Evolutionary conservation across 768 basidiomycete species (phyloP).

Genomic region (Mycena rebaudengoi): DNA sequence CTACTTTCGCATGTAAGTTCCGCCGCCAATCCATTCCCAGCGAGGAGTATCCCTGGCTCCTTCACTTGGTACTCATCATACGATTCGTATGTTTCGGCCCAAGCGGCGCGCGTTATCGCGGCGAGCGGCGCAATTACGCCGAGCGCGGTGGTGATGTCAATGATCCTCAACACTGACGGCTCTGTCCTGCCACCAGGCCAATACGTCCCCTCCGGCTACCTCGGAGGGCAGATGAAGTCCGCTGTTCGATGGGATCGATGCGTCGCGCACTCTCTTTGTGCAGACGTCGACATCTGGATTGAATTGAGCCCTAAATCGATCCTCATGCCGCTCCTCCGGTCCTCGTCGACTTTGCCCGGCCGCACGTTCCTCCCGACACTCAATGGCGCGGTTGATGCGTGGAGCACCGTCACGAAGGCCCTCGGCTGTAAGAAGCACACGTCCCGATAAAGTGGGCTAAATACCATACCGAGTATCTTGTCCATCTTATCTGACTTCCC

Average conservation of each 20-base stretch:
- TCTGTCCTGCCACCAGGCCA: not conserved
- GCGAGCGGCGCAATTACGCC: not conserved
- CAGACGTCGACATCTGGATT: conserved; percentile 11
- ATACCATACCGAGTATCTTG: conserved; percentile 1
- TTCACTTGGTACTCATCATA: conserved; percentile 5
- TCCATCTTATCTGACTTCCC: conserved; percentile 2
- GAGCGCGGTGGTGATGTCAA: not conserved
- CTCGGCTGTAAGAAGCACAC: conserved; percentile 10
- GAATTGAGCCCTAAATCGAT: conserved; percentile 8
- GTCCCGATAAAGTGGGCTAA: conserved; percentile 11
- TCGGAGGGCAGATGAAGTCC: not conserved
- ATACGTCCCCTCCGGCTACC: not conserved
- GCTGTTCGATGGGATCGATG: conserved; percentile 4
- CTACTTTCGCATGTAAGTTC: not conserved
- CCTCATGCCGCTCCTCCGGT: conserved; percentile 3
- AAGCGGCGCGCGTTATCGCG: not conserved
- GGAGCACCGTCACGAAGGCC: conserved; percentile 4
- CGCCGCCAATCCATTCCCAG: not conserved
- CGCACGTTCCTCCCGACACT: conserved; percentile 1
- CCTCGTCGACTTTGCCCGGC: not conserved
- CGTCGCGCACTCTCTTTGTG: not conserved
- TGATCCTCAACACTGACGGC: conserved; percentile 4
- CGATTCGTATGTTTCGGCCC: not conserved
- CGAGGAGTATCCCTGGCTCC: conserved; percentile 1
- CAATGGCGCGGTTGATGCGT: not conserved